Percentiles rank a stretch among this genome's conserved stretches.
Conservation (phyloP, 768 basidiomycete species). For the Suillus occidentalis region DNA sequence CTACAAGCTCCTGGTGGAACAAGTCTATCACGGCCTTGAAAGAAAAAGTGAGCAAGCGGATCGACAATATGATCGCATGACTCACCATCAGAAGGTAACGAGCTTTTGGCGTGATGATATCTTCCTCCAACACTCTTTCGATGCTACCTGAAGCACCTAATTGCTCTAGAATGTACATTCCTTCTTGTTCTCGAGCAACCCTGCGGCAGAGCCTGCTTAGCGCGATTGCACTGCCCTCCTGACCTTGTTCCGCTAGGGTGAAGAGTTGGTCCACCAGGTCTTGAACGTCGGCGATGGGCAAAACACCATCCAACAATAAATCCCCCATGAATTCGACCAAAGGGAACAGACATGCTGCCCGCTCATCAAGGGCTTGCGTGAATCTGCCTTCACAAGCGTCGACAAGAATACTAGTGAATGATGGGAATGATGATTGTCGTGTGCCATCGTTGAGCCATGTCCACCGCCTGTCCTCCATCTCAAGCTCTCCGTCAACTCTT, state of each 20-base stretch:
- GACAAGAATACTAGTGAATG: slow-evolving; percentile 18
- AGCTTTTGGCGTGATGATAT: slow-evolving; percentile 17
- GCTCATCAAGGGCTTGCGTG: slow-evolving; percentile 9
- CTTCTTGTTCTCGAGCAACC: slow-evolving; percentile 20
- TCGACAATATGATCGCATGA: not conserved
- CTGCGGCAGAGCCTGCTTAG: slow-evolving; percentile 22
- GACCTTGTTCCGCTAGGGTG: slow-evolving; percentile 9
- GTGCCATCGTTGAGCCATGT: slow-evolving; percentile 19
- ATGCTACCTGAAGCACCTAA: slow-evolving; percentile 14
- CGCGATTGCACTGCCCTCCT: slow-evolving; percentile 15
- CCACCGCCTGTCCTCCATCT: slow-evolving; percentile 27
- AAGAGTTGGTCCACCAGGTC: slow-evolving; percentile 21
- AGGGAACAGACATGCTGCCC: slow-evolving; percentile 9
- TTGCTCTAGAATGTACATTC: slow-evolving; percentile 16
- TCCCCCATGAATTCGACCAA: slow-evolving; percentile 21
- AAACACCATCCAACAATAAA: slow-evolving; percentile 22
- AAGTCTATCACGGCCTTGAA: slow-evolving; percentile 23
- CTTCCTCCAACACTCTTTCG: slow-evolving; percentile 21
- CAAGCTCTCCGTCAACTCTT: slow-evolving; percentile 45
- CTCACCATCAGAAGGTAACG: slow-evolving; percentile 28
- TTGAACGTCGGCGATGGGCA: slow-evolving; percentile 20
- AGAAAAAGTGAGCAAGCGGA: not conserved
- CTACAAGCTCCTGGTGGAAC: slow-evolving; percentile 18
- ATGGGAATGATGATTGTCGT: slow-evolving; percentile 9
- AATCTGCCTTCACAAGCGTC: slow-evolving; percentile 14